phyloP scores from a whole-genome alignment of 176 grass and related monocot species.

The Lolium rigidum region DNA sequence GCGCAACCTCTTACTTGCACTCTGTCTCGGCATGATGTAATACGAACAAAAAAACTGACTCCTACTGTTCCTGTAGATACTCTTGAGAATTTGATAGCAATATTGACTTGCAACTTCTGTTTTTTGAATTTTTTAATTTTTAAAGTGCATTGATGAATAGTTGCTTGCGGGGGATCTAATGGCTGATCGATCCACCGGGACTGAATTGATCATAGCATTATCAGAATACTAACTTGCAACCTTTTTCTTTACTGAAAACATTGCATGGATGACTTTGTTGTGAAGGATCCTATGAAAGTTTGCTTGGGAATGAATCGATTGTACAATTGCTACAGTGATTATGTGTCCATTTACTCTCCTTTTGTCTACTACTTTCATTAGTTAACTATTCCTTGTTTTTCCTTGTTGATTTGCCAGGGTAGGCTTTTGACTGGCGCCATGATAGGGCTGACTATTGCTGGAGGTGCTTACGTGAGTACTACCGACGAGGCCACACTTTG shows the following conservation, averaged over 20 bases:
- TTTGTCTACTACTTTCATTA: conserved; percentile 10
- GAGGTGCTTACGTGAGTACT: conserved; percentile 96
- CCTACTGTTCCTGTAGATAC: not conserved
- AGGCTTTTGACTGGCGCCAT: conserved; percentile 84
- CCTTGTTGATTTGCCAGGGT: conserved; percentile 59
- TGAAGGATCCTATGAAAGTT: no score
- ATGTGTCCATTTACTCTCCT: not conserved
- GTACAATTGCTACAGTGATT: no score
- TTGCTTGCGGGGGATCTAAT: no score
- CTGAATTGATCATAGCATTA: not conserved
- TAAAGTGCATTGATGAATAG: no score
- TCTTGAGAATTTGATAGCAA: not conserved
- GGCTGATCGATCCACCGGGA: not conserved
- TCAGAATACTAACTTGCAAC: not conserved
- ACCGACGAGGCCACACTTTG: conserved; percentile 95
- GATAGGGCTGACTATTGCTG: conserved; percentile 87
- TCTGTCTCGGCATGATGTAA: conserved; percentile 2
- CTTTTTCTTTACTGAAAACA: no score
- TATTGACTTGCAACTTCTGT: not conserved
- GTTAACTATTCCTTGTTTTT: conserved; percentile 9
- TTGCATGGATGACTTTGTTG: no score
- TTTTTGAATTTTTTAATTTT: no score
- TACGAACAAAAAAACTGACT: not conserved
- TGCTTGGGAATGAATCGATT: no score
- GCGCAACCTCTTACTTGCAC: not conserved